Conservation (phyloP, 306 rosid species). For the barrel medic (Medicago truncatula) region DNA sequence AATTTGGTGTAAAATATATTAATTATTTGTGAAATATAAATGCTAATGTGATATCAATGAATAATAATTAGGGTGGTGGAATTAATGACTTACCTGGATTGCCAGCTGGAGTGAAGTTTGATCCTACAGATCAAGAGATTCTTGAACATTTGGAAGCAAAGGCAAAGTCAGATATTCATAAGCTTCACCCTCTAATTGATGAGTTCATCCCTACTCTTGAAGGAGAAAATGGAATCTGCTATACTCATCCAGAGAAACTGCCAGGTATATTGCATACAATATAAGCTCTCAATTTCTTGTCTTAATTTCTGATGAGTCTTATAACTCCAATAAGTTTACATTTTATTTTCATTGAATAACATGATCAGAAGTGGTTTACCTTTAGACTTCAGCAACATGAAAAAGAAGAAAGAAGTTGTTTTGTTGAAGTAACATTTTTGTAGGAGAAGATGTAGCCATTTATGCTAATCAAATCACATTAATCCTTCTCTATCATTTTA, state of each 20-base stretch:
- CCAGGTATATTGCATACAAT: conserved; percentile 53
- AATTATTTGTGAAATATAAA: not conserved
- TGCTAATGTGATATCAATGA: not conserved
- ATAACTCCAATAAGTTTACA: not conserved
- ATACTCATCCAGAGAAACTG: conserved; percentile 76
- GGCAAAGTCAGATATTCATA: conserved; percentile 61
- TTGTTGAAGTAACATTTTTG: conserved; percentile 19
- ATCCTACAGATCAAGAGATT: conserved; percentile 82
- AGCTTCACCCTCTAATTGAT: conserved; percentile 73
- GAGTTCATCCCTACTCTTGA: conserved; percentile 79
- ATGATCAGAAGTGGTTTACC: not conserved
- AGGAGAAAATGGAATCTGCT: conserved; percentile 80
- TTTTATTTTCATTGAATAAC: conserved; percentile 7
- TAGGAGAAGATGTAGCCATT: conserved; percentile 8
- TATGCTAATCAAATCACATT: not conserved
- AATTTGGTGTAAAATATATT: not conserved
- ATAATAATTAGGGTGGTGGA: conserved; percentile 46
- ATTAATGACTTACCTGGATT: conserved; percentile 72
- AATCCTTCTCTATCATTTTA: no score
- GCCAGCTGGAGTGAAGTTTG: conserved; percentile 85
- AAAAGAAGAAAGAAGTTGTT: not conserved
- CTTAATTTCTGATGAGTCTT: not conserved
- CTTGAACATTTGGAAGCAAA: conserved; percentile 79
- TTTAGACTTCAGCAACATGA: conserved; percentile 1
- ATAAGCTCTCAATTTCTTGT: not conserved